Evolutionary conservation across 371 early-diverging fungal species (phyloP), one percentile per base, ranked within the genome.

Genomic region (Mucor indicus): DNA sequence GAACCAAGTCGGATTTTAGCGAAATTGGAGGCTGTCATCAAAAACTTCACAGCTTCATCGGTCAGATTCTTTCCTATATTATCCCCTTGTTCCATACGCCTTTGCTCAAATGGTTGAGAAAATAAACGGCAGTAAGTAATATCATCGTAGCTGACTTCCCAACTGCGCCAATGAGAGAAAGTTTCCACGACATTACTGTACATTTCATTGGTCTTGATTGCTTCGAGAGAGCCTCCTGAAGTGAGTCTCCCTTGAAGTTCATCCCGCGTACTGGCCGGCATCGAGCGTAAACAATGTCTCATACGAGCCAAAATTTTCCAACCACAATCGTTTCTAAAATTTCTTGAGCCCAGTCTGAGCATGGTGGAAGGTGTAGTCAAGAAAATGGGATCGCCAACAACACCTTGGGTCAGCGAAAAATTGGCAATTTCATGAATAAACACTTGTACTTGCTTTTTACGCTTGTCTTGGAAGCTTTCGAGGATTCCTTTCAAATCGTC

Each of bases 251-350:
- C 63, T 22, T 85, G 81, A 1, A 84, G 50, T 24, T 57, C 59
- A 13, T 69, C 72, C 7, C 67, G 59, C 8, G 48, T 54, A 3
- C 57, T 45, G 17, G 54, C 16, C 6, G 75, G 67, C 72, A 83
- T 75, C 1, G 53, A 46, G 0, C 81, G 64, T 45, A 82, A 62
- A 43, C 83, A 83, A 51, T 85, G 83, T 8, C 91, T 71, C 55
- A 91, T 72, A 30, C 87, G 81, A 3, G 77, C 79, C 4, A 92
- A 52, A 2, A 92, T 44, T 48, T 87, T 90, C 93, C 93, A 92
- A 12, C 87, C 87, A 10, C 75, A 74, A 50, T 87, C 86, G 11
- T 74, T 77, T 48, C 90, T 81, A 44, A 83, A 81, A 43, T 75
- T 69, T 5, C 78, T 64, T 3, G 80, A 76, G 3, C 86, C 87